Evolutionary conservation across 1,284 basidiomycete species (phyloP).

Genomic region (Ceratobasidium sp.): DNA sequence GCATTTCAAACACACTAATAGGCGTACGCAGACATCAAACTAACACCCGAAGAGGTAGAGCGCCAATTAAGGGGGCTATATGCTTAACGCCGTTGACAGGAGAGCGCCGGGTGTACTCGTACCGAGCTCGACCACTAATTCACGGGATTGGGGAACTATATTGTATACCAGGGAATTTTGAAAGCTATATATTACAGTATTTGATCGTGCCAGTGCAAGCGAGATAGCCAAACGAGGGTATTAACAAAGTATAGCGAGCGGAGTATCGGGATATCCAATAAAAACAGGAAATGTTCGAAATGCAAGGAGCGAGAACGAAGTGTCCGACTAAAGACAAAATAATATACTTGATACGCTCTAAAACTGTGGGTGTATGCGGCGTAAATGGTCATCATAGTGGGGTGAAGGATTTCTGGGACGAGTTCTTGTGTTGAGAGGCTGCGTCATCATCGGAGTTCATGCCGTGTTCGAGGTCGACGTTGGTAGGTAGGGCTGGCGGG

Average conservation of each 20-base stretch:
- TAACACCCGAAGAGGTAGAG: conserved; percentile 81
- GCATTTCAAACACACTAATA: conserved; percentile 29
- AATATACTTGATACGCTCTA: not conserved
- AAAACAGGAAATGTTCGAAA: conserved; percentile 6
- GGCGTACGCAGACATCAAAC: conserved; percentile 75
- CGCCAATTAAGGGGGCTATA: conserved; percentile 75
- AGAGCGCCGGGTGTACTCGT: too few species aligned
- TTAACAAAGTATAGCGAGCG: not conserved
- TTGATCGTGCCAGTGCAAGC: not conserved
- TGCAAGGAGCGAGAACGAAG: conserved; percentile 12
- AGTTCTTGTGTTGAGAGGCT: not conserved
- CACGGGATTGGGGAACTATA: too few species aligned
- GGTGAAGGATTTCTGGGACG: conserved; percentile 12
- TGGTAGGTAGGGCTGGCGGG: not conserved
- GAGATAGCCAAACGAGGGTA: conserved; percentile 8
- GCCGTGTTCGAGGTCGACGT: conserved; percentile 15
- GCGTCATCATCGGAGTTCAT: conserved; percentile 3
- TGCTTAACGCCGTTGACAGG: not conserved
- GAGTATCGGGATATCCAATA: not conserved
- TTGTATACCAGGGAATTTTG: conserved; percentile 6
- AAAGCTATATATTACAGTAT: conserved; percentile 29
- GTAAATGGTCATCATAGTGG: not conserved
- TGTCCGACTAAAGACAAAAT: not conserved
- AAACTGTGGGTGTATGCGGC: not conserved
- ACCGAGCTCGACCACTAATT: not conserved